A percentile compares a stretch with the other conserved stretches of the same genome.
These are phyloP conservation scores for Malassezia arunalokei DNA, from an alignment of 1,284 basidiomycete genomes.

Conservation along the genomic window DNA sequence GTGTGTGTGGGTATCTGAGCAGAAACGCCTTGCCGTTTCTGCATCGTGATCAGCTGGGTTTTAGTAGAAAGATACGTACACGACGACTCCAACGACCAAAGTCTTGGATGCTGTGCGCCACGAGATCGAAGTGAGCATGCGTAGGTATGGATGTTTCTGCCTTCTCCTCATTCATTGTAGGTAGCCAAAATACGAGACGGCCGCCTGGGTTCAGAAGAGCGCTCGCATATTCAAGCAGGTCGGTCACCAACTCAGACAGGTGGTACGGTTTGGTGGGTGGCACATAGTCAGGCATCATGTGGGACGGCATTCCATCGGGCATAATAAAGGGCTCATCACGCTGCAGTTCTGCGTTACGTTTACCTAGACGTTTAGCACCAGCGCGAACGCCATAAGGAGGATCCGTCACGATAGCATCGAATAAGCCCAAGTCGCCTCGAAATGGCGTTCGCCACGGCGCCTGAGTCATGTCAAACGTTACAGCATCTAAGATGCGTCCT, in stretches of 20 bases:
- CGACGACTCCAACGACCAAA: slow-evolving; percentile 85
- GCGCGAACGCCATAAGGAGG: slow-evolving; percentile 73
- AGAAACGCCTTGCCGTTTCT: slow-evolving; percentile 20
- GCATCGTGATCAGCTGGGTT: slow-evolving; percentile 30
- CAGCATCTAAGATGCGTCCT: slow-evolving; percentile 65
- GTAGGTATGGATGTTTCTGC: slow-evolving; percentile 20
- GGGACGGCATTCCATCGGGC: slow-evolving; percentile 32
- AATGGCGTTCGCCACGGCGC: slow-evolving; percentile 73
- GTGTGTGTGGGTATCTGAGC: slow-evolving; percentile 12
- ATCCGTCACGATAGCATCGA: slow-evolving; percentile 66
- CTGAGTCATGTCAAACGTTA: slow-evolving; percentile 77
- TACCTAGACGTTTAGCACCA: slow-evolving; percentile 83
- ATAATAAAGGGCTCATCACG: slow-evolving; percentile 38
- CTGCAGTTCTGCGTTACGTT: slow-evolving; percentile 49
- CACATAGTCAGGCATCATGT: slow-evolving; percentile 43
- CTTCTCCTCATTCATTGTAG: slow-evolving; percentile 32
- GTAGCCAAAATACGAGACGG: slow-evolving; percentile 68
- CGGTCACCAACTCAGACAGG: slow-evolving; percentile 66
- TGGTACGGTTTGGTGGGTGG: slow-evolving; percentile 79
- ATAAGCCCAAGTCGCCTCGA: slow-evolving; percentile 51
- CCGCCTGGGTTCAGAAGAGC: slow-evolving; percentile 75
- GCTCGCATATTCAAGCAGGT: slow-evolving; percentile 70
- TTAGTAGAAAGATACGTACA: slow-evolving; percentile 3
- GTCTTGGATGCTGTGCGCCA: slow-evolving; percentile 70
- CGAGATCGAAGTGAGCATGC: slow-evolving; percentile 52